These are phyloP conservation scores for Fusarium mundagurra DNA, from an alignment of 2,329 filamentous ascomycete species.

Conservation along the genomic window DNA sequence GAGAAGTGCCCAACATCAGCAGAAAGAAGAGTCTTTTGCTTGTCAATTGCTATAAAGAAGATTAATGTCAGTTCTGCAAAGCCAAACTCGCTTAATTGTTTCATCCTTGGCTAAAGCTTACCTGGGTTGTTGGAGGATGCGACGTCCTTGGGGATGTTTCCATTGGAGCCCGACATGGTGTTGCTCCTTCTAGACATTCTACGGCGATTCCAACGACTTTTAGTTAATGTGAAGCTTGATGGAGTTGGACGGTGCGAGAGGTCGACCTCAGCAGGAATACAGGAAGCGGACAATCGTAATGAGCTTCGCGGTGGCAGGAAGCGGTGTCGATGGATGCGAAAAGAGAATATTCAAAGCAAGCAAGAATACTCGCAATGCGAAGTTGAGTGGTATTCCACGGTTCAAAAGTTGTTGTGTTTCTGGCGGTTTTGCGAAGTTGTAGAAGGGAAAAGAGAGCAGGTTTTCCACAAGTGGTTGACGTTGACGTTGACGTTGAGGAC, in stretches of 20 bases:
- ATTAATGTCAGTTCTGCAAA: conserved; percentile 3
- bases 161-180: conserved; percentile 47
- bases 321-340: conserved; percentile 8
- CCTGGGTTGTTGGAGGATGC: conserved; percentile 47
- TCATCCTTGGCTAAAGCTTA: conserved; percentile 37
- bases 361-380: neutral
- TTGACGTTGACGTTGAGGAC: conserved; percentile 37
- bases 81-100: neutral
- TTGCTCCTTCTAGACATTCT: conserved; percentile 72
- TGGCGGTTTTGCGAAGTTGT: conserved; percentile 2
- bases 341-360: neutral
- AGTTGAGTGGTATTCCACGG: neutral
- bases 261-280: neutral
- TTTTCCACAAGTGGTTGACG: conserved; percentile 33
- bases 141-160: conserved; percentile 44
- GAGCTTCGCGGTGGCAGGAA: conserved; percentile 4
- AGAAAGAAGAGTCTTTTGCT: conserved; percentile 78
- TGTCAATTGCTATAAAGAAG: conserved; percentile 67
- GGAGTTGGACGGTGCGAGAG: neutral
- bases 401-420: neutral
- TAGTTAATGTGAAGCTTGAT: neutral
- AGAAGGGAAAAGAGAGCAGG: conserved; percentile 3
- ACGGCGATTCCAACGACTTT: conserved; percentile 4
- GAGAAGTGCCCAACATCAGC: conserved; percentile 79
- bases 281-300: neutral